Evolutionary conservation across 1,284 basidiomycete species (phyloP), one percentile per base, ranked within the genome.

Genomic region (Vanrija sp.): DNA sequence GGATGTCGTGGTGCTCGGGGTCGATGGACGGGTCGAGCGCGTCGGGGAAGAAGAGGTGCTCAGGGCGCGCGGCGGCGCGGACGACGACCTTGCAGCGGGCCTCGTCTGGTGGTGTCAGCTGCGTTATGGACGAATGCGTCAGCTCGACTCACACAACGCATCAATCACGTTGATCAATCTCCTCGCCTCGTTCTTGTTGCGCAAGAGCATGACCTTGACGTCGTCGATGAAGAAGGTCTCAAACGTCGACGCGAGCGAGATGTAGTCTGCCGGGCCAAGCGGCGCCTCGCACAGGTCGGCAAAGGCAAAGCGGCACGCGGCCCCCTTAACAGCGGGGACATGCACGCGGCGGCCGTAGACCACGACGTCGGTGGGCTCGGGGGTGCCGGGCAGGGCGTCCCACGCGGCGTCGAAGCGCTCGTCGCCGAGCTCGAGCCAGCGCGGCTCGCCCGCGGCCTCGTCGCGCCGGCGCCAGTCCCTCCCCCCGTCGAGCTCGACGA

Each of bases 81-180:
- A 78, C 60, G 51, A 63, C 60, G 3, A 76, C 37, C 39, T 76
- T 70, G 56, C 76, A 78, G 8, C 72, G 67, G 4, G 73, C 66
- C 51, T 78, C 78, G 63, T 78, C 73, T 71, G 51, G n/a, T 0
- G 18, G 31, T 1, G 45, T 48, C 19, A 52, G 47, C 19, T 15
- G 36, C 16, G n/a, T n/a, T n/a, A n/a, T 6, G 38, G 9, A 7
- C n/a, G 10, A 18, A 18, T 37, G 4, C 19, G n/a, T n/a, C 16
- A 2, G 16, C 10, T 10, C 16, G 25, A 56, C 72, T 81, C 77
- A 71, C 84, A 84, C 4, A 87, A 73, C 0, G 85, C 85, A 62
- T 87, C 86, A 39, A 87, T 81, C 49, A 87, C 78, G 14, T 84
- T 86, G 65, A 87, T 87, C 68, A 87, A 81, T 3, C 85, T 76